phyloP scores from a whole-genome alignment of 345 rosid species.

The Brassica rapa region DNA sequence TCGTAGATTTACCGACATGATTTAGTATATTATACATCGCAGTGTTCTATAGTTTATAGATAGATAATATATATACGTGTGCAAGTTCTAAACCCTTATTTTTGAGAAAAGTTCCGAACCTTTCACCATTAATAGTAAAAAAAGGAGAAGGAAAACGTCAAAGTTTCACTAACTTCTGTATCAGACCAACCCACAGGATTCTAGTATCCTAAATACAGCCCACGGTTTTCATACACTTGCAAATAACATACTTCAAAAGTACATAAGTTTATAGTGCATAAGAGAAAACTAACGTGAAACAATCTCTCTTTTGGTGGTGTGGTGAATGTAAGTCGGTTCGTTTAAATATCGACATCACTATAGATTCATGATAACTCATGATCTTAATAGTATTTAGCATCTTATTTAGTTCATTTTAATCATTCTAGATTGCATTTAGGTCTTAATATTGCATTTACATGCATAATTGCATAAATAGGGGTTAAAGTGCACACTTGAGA shows the following conservation, averaged over 20 bases:
- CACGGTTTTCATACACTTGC: background rate
- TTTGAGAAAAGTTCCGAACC: background rate
- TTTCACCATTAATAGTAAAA: background rate
- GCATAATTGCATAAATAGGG: too few species aligned
- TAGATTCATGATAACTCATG: too few species aligned
- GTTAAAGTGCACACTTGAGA: too few species aligned
- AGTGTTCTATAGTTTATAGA: background rate
- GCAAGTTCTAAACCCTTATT: background rate
- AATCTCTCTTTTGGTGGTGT: too few species aligned
- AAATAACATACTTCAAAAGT: background rate
- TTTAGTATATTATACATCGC: background rate
- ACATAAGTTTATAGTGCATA: too few species aligned
- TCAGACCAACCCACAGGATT: constrained; percentile 4
- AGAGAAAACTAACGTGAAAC: too few species aligned
- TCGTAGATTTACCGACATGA: background rate
- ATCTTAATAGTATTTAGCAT: too few species aligned
- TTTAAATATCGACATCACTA: too few species aligned
- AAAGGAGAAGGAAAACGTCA: background rate
- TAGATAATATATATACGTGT: background rate
- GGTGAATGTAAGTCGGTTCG: too few species aligned
- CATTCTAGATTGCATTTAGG: too few species aligned
- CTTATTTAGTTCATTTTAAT: too few species aligned
- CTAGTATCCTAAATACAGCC: background rate
- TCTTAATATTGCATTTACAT: too few species aligned
- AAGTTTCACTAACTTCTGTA: constrained; percentile 8